A percentile compares a stretch with the other conserved stretches of the same genome.
phyloP scores from a whole-genome alignment of 2,329 filamentous ascomycete genomes.

The Stenocarpella maydis region DNA sequence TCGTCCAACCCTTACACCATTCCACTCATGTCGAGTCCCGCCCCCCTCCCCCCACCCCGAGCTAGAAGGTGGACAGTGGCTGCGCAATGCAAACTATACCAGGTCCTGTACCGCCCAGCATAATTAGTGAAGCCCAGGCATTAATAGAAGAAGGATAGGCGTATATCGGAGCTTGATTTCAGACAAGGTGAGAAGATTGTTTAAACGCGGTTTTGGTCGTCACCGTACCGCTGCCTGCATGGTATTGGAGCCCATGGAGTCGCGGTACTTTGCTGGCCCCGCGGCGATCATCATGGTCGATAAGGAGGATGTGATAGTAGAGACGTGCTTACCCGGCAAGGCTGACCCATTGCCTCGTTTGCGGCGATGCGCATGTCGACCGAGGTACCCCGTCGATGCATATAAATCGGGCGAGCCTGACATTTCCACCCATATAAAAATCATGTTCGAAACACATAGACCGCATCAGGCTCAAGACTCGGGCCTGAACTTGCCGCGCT shows the following conservation, averaged over 20 bases:
- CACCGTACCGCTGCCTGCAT: conserved; percentile 44
- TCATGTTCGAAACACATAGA: too few relatives aligned
- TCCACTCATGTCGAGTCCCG: too few relatives aligned
- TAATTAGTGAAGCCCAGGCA: neutral
- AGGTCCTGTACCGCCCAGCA: neutral
- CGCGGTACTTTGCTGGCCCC: conserved; percentile 48
- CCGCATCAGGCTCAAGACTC: conserved; percentile 47
- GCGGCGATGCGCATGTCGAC: neutral
- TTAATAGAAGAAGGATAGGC: too few relatives aligned
- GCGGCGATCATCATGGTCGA: conserved; percentile 48
- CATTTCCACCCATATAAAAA: neutral
- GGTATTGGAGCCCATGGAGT: conserved; percentile 42
- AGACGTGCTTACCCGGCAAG: neutral
- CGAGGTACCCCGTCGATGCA: neutral
- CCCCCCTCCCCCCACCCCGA: too few relatives aligned
- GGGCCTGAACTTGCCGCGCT: conserved; percentile 68
- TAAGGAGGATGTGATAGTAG: conserved; percentile 1
- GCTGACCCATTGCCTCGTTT: rapidly evolving
- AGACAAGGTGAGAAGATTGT: conserved; percentile 49
- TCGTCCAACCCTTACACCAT: too few relatives aligned
- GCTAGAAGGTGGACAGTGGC: too few relatives aligned
- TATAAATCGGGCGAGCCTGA: neutral
- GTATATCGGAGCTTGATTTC: conserved; percentile 17
- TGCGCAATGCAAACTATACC: neutral
- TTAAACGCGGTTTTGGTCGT: conserved; percentile 59